Evolutionary conservation across 768 basidiomycete genomes (phyloP), one percentile per base, ranked within the genome.

Genomic region (Trametes gibbosa): DNA sequence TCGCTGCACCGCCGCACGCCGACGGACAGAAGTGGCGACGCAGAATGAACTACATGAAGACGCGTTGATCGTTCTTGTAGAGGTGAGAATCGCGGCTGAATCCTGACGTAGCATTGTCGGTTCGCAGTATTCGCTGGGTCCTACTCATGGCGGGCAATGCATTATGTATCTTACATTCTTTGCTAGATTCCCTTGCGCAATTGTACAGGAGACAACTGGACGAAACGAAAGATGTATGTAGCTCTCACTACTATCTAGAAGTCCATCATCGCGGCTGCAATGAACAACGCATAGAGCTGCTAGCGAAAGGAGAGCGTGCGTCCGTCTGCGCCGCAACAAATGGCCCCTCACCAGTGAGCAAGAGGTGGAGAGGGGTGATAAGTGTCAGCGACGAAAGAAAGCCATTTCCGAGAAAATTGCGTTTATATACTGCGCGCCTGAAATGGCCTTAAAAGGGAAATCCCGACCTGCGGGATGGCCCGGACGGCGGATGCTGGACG

Each of bases 161-260:
- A n/a, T n/a, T n/a, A n/a, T n/a, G n/a, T n/a, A n/a, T n/a, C n/a
- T n/a, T n/a, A n/a, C 10, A 10, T 32, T 32, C 29, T 32, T 4
- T 4, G 10, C 10, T 32, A 10, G 29, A 32, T 32, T 32, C 29
- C 29, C 4, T 32, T 32, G 29, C 29, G 29, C 29, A 32, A 58
- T 17, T 27, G 16, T 8, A 39, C 16, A 23, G 3, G 16, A 23
- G 19, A 41, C 9, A 17, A 12, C 7, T 24, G 14, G 21, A 25
- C 6, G 21, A 19, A 51, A 37, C 29, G 24, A 41, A 54, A 39
- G 47, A 63, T 74, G 70, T 74, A 63, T 74, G 70, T 74, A 53
- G 70, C 73, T 72, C 71, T 57, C 70, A 66, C 73, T 63, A 74
- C 73, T 74, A 74, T 74, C 73, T 74, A 74, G 73, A 72, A 73